Base-by-base conservation (phyloP, 2,329 filamentous ascomycete genomes). In the Curvularia lunata region DNA sequence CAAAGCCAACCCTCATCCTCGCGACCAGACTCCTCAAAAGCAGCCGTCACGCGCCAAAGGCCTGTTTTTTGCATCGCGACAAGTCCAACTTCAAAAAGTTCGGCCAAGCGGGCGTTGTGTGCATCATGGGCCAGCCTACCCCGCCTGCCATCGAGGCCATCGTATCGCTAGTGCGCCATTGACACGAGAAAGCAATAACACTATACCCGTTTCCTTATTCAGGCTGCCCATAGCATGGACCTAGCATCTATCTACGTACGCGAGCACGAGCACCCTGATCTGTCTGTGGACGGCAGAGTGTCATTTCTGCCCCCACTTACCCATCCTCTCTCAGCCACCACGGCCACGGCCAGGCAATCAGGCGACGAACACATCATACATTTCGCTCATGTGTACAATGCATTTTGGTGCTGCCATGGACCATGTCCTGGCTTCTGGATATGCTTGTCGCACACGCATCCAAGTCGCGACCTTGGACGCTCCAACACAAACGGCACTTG, bases 111-210 rank as follows among this genome's bases (percentile, higher is more conserved):
- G 34, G 34, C 16, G 4, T 37, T 46, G 40, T 28, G n/a, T 40
- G 12, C n/a, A 40, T n/a, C 9, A 10, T 4, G 12, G n/a, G n/a
- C 27, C 12, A 19, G 23, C 23, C 28, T 56, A 56, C 53, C 48
- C 48, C 53, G 48, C 53, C 53, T 32, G 34, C 34, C 16, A 37
- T 18, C 16, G 1, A 18, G 10, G 10, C 45, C 45, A 47, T 7
- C 45, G 12, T 19, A 47, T 18, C 45, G 28, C n/a, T 32, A 13
- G 25, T 27, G 32, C n/a, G 34, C n/a, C 2, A 12, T 40, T 25
- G 23, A 49, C 47, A 49, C 47, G 34, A 49, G 47, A 40, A 49
- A 40, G 47, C 47, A 49, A 49, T 49, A 49, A n/a, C 23, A 18
- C 47, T 48, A 48, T 19, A 12, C 34, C 47, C 12, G 34, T 19